phyloP scores from a whole-genome alignment of 768 basidiomycete genomes.

The Amanita rimosa region DNA sequence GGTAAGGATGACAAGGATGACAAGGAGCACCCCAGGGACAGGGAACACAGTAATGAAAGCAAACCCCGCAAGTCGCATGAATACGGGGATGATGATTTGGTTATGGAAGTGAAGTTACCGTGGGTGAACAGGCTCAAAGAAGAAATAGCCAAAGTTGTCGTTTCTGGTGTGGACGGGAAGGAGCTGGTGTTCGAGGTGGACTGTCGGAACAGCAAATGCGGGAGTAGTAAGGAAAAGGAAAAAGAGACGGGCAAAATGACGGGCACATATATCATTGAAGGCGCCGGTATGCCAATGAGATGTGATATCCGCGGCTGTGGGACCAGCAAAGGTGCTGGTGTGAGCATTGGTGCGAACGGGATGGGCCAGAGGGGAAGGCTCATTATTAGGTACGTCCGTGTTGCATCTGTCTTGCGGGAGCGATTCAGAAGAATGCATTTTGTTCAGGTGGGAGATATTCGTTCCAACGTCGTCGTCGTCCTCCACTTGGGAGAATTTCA shows the following conservation, averaged over 20 bases:
- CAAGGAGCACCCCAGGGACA: neutral
- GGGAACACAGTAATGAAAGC: neutral
- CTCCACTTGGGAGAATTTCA: constrained; percentile 11
- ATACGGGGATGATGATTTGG: constrained; percentile 38
- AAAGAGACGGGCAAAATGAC: constrained; percentile 28
- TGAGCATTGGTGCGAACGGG: neutral
- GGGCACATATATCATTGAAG: constrained; percentile 25
- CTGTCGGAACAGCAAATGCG: constrained; percentile 19
- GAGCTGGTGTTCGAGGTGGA: constrained; percentile 35
- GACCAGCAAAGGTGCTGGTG: neutral
- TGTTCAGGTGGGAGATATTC: constrained; percentile 18
- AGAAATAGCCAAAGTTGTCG: constrained; percentile 32
- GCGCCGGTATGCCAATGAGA: constrained; percentile 5
- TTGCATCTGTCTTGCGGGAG: neutral
- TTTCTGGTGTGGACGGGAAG: constrained; percentile 42
- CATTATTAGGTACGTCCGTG: constrained; percentile 15
- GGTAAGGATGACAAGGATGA: neutral
- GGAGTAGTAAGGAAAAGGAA: constrained; percentile 18
- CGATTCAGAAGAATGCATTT: neutral
- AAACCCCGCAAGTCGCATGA: constrained; percentile 21
- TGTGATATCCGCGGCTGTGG: neutral
- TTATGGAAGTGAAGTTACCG: constrained; percentile 38
- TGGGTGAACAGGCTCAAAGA: constrained; percentile 38
- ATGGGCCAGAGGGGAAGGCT: constrained; percentile 12
- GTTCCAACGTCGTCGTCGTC: constrained; percentile 14